Evolutionary conservation across 306 rosid species (phyloP).

Genomic region (Delonix regia): DNA sequence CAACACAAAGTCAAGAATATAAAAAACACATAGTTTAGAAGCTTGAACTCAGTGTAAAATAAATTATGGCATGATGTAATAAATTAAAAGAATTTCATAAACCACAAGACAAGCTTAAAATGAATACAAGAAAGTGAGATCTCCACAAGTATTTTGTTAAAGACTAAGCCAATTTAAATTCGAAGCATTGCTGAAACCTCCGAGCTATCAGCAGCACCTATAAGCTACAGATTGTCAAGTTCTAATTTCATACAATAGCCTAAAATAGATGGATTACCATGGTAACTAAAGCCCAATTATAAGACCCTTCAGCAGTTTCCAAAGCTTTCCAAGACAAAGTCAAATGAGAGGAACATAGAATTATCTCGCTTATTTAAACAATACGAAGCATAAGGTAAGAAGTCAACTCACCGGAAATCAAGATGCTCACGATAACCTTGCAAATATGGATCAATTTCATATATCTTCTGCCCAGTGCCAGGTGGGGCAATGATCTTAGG

Average conservation of each 20-base stretch:
- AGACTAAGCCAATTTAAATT: neutral
- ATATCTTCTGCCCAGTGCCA: constrained; percentile 81
- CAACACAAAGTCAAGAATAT: neutral
- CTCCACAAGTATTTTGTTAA: neutral
- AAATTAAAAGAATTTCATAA: too few species aligned
- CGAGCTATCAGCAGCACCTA: constrained; percentile 9
- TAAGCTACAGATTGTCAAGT: constrained; percentile 12
- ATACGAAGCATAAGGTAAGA: neutral
- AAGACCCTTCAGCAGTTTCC: neutral
- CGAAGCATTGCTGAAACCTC: neutral
- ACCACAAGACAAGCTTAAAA: too few species aligned
- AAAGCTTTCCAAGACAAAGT: neutral
- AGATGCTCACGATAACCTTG: constrained; percentile 61
- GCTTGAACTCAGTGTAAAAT: too few species aligned
- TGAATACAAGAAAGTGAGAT: neutral
- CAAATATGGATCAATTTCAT: constrained; percentile 76
- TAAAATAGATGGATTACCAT: constrained; percentile 22
- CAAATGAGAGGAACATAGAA: neutral
- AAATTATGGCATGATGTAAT: too few species aligned
- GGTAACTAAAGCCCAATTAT: neutral
- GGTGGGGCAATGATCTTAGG: constrained; percentile 67
- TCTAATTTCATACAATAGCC: neutral
- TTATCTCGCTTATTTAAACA: neutral
- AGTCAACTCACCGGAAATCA: constrained; percentile 82
- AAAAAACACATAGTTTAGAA: neutral